Evolutionary conservation across 1,284 basidiomycete genomes (phyloP), one percentile per base, ranked within the genome.

Genomic region (Trichosporon asahii): DNA sequence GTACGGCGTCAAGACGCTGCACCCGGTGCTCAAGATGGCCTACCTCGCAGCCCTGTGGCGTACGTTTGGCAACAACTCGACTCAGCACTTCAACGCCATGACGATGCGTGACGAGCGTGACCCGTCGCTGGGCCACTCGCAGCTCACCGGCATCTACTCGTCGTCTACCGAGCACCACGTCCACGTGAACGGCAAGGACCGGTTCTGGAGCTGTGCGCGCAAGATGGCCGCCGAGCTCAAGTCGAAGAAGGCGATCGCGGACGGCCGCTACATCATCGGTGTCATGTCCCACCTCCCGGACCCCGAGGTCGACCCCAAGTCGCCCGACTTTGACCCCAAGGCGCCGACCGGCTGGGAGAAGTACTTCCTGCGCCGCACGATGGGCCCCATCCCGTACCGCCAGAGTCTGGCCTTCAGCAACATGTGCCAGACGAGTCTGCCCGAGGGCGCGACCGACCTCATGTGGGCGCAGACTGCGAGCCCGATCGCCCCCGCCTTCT

Each of bases 331-430:
- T 18, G 77, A 77, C 61, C 69, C 73, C 1, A 68, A 64, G 11
- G 69, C 74, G 4, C 74, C 77, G 14, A 80, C 79, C 15, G 76
- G 73, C 8, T 82, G 79, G 79, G 78, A 80, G 68, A 66, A 75
- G 11, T 79, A 75, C 71, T 76, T 78, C 63, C 61, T 70, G 27
- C 65, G 72, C 15, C 69, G 75, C 35, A 61, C 73, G 9, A 65
- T 70, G 14, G 66, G 68, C 2, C 35, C 66, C 2, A 65, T 57
- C 2, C 75, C 76, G 1, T 74, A 66, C 53, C 60, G 57, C 21
- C 69, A 70, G 8, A 70, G 70, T 11, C 33, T 77, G 46, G 70
- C 66, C 63, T 49, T 79, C 14, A 78, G 76, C 40, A 82, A 82
- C 64, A 66, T 81, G 2, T 79, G 79, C 18, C 35, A 49, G n/a